Evolutionary conservation across 768 basidiomycete genomes (phyloP).

Genomic region (Termitomyces eurrhizus): DNA sequence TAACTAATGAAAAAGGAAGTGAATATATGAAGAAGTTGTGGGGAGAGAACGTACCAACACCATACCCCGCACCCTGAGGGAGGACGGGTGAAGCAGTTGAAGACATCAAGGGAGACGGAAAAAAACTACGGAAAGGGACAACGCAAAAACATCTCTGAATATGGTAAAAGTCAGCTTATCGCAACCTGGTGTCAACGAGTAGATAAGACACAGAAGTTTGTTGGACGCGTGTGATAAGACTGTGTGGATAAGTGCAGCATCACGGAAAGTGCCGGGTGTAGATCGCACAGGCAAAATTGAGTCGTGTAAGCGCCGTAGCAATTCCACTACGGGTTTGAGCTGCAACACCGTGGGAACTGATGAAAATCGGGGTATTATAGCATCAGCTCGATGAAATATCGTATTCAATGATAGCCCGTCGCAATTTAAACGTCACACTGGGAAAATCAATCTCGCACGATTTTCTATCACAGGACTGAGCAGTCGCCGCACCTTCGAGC

Average conservation of each 20-base stretch:
- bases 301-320: no score
- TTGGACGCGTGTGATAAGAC: neutral
- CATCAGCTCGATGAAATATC: no score
- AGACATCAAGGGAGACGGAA: neutral
- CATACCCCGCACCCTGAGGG: constrained; percentile 20
- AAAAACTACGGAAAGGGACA: neutral
- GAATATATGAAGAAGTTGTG: neutral
- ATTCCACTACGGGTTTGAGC: no score
- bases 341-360: no score
- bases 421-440: no score
- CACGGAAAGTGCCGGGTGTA: no score
- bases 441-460: no score
- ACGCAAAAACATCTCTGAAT: neutral
- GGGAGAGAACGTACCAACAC: constrained; percentile 18
- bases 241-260: neutral
- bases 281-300: no score
- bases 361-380: no score
- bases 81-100: constrained; percentile 6
- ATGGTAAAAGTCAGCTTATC: neutral
- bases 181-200: neutral
- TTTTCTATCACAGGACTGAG: no score
- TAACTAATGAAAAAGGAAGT: constrained; percentile 30
- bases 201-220: neutral
- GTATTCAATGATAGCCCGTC: no score
- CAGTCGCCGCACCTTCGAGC: no score